Evolutionary conservation across 495 filamentous ascomycete genomes (phyloP), one percentile per base, ranked within the genome.

Genomic region (Penicillium antarcticum): DNA sequence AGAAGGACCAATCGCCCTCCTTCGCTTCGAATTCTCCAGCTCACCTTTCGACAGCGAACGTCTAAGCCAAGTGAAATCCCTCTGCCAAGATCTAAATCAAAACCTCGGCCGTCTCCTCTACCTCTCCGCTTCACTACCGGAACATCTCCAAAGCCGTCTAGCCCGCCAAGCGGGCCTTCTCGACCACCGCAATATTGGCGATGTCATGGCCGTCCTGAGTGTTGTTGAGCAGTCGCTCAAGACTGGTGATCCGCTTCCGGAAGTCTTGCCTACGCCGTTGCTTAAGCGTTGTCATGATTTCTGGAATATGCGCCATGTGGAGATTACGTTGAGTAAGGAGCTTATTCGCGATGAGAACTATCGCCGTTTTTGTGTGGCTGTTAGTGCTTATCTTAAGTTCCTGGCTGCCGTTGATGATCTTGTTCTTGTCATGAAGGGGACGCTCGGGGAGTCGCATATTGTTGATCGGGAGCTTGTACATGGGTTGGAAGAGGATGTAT

Each of bases 401-500:
- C 35, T 75, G 19, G 60, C 53, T 10, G 50, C 58, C 13, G 53
- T 73, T 26, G 72, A 75, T 63, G 70, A 71, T 36, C 34, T 75
- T 48, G 69, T 73, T n/a, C 55, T 75, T 23, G 67, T 71, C 9
- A 55, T 73, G 43, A 75, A 75, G 57, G 70, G 65, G 9, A 65
- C 62, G 0, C 46, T 75, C 37, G 72, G 72, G 1, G 72, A 75
- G 63, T 61, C 70, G 10, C 72, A 75, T 53, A 54, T 75, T 34
- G 65, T 75, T 14, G 58, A 52, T 18, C 60, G 62, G 8, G 60
- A 60, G 5, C 31, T 66, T 43, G 32, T 58, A 47, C 46, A 55
- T 13, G 8, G 8, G 5, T 29, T 7, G 26, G 51, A 60, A 26
- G 31, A 49, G 12, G 9, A 23, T 40, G 58, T 64, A 50, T 64